Evolutionary conservation across 2,329 filamentous ascomycete genomes (phyloP), one percentile per base, ranked within the genome.

Genomic region (Fusarium buxicola): DNA sequence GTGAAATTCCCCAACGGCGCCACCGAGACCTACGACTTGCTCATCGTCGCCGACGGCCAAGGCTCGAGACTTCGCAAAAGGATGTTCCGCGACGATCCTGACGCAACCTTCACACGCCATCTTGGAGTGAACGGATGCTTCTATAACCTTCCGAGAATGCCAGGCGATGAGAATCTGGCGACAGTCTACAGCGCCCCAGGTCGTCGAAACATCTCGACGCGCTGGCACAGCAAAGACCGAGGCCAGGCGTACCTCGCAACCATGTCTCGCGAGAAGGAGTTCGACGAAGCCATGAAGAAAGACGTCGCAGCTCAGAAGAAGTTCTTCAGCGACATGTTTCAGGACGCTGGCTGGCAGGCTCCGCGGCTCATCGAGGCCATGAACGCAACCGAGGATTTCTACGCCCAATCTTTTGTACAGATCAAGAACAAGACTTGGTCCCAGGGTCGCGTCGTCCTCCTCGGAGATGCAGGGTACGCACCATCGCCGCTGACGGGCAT

Each of bases 381-480:
- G 73, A 51, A 70, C 31, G 53, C 64, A 12, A 60, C 74, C 6
- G 72, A 78, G 2, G 77, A 83, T 60, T 82, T 82, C 44, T 83
- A 84, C 64, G 74, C 72, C 39, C 71, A 80, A 28, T 64, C 75
- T 7, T 60, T 82, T 5, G 79, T 73, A 0, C 78, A 81, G 43
- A 76, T 87, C 15, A 77, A 76, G 36, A 66, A 76, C 48, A 66
- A 73, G 2, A 67, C 44, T 4, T 77, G 77, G 73, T 73, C 63
- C 13, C 72, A 70, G 5, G 77, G 72, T 4, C 46, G 70, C n/a
- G 78, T 83, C 8, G 77, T 77, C 0, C 68, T 83, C 0, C 47
- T 85, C 0, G 83, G 82, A 5, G 83, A 86, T 56, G 80, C 84
- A 13, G 82, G 72, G 2, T 81, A 80, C 60, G 78, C 76, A 18